Percentiles rank a stretch among this genome's conserved stretches.
Conservation (phyloP, 176 grass and related monocot species). For the Aechmea fasciata region DNA sequence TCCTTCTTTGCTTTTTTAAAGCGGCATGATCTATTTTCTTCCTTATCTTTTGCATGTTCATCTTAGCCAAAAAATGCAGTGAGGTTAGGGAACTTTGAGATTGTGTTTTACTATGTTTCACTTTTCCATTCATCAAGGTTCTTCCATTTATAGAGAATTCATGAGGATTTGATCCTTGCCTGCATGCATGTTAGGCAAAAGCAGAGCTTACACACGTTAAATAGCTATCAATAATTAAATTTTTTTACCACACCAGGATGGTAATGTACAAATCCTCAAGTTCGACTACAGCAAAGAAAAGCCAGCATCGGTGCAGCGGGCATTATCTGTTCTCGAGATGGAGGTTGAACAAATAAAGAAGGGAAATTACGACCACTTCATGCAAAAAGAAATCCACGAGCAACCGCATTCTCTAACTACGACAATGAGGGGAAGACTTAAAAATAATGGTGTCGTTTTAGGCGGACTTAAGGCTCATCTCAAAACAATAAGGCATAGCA, state of each 20-base stretch:
- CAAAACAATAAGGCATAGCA: conserved; percentile 73
- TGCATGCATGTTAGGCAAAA: too few relatives aligned
- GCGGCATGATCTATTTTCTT: too few relatives aligned
- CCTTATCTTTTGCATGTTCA: too few relatives aligned
- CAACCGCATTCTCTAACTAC: conserved; percentile 80
- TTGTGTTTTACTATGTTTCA: too few relatives aligned
- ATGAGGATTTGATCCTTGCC: too few relatives aligned
- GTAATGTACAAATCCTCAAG: conserved; percentile 75
- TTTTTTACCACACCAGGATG: conserved; percentile 40
- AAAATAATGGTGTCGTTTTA: conserved; percentile 60
- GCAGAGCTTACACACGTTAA: not conserved
- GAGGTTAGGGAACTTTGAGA: too few relatives aligned
- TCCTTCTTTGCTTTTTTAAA: too few relatives aligned
- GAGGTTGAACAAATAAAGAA: conserved; percentile 99
- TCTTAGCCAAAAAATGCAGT: too few relatives aligned
- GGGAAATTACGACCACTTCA: conserved; percentile 83
- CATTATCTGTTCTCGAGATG: conserved; percentile 92
- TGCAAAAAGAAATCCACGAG: conserved; percentile 98
- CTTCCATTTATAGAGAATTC: too few relatives aligned
- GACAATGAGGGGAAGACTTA: conserved; percentile 91
- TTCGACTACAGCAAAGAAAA: conserved; percentile 80
- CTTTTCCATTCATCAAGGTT: too few relatives aligned
- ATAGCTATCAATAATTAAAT: not conserved
- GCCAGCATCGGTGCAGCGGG: conserved; percentile 74
- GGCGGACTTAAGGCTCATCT: conserved; percentile 84